Evolutionary conservation across 2,329 filamentous ascomycete species (phyloP).

Genomic region (Aureobasidium subglaciale): DNA sequence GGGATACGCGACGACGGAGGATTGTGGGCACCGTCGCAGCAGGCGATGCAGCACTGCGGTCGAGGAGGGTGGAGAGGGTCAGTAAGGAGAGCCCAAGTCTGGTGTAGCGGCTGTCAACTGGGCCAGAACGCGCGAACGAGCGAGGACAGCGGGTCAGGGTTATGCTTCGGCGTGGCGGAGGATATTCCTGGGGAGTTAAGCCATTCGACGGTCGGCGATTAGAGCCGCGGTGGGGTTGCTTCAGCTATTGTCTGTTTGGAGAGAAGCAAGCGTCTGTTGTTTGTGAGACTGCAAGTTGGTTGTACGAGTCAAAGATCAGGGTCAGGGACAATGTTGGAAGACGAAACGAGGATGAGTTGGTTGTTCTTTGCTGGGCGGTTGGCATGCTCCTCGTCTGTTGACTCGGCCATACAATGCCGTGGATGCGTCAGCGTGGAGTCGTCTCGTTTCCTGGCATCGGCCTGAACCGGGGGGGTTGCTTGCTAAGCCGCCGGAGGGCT

Average conservation of each 20-base stretch:
- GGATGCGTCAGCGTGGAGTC: constrained; percentile 12
- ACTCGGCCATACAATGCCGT: neutral
- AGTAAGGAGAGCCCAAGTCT: neutral
- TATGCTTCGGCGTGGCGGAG: constrained; percentile 12
- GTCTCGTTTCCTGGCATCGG: constrained; percentile 7
- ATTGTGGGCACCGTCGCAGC: constrained; percentile 2
- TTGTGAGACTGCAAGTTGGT: neutral
- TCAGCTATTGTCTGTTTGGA: neutral
- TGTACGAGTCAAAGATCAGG: neutral
- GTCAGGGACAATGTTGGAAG: neutral
- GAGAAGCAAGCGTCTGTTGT: no score
- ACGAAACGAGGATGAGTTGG: neutral
- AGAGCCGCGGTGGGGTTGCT: neutral
- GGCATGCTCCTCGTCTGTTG: neutral
- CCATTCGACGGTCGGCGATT: neutral
- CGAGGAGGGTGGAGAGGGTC: neutral
- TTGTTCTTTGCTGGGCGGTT: neutral
- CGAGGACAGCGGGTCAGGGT: constrained; percentile 12
- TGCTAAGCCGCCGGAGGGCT: neutral
- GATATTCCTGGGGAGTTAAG: constrained; percentile 1
- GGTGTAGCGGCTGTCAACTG: neutral
- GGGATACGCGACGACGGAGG: constrained; percentile 2
- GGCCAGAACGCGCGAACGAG: constrained; percentile 9
- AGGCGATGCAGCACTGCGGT: neutral
- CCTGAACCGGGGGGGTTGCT: neutral